Percentiles rank a stretch among this genome's conserved stretches.
Evolutionary conservation across 163 green algal species (phyloP).

Genomic region (Scenedesmus sp.): DNA sequence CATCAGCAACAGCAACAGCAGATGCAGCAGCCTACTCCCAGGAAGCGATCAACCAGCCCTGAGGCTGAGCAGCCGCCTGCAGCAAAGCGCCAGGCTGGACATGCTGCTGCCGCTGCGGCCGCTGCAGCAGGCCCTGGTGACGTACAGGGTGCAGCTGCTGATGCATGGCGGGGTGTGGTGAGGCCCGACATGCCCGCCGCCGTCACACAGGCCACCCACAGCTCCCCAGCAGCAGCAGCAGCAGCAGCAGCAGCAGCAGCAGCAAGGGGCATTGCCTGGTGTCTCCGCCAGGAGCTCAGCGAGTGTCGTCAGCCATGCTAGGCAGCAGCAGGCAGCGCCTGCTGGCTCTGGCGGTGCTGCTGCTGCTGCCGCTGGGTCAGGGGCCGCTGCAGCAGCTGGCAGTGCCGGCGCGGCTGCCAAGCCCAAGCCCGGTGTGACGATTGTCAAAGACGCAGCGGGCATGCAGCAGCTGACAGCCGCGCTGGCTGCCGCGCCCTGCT

Average conservation of each 20-base stretch:
- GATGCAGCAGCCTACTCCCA: background rate
- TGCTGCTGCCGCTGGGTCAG: background rate
- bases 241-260: background rate
- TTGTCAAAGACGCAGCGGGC: slow-evolving; percentile 40
- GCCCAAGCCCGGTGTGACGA: slow-evolving; percentile 34
- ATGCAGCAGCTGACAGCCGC: slow-evolving; percentile 23
- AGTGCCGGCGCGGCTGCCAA: background rate
- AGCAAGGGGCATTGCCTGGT: background rate
- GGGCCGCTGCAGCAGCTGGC: background rate
- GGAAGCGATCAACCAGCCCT: background rate
- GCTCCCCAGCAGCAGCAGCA: background rate
- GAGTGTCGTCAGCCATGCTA: background rate
- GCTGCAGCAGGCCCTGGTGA: background rate
- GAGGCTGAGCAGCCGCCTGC: background rate
- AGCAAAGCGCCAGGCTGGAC: background rate
- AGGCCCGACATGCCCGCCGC: background rate
- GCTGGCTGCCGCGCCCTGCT: slow-evolving; percentile 33
- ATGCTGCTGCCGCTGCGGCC: slow-evolving; percentile 12
- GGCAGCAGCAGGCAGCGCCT: background rate
- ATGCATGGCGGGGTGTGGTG: background rate
- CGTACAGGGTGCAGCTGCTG: background rate
- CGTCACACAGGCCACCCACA: background rate
- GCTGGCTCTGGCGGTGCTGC: background rate
- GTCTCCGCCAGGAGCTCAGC: background rate
- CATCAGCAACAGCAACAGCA: background rate